A percentile compares a stretch with the other conserved stretches of the same genome.
These are phyloP conservation scores for Alternaria gansuensis DNA, from an alignment of 2,329 filamentous ascomycete species.

Conservation along the genomic window DNA sequence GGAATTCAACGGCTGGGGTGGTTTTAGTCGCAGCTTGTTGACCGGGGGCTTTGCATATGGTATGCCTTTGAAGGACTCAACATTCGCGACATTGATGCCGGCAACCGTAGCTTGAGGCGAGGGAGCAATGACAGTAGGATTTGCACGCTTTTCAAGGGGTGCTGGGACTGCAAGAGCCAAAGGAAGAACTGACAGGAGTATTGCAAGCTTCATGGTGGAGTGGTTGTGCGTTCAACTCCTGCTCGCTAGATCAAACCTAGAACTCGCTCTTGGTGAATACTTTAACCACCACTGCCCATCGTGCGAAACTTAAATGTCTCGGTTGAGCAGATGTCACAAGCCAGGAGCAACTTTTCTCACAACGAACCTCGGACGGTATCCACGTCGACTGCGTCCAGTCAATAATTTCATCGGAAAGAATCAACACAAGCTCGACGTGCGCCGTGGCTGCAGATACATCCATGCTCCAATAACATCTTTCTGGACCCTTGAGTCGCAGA, in stretches of 20 bases:
- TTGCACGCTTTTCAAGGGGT: conserved; percentile 57
- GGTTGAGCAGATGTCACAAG: conserved; percentile 28
- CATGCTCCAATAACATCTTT: conserved; percentile 17
- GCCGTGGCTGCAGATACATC: conserved; percentile 35
- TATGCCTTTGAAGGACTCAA: conserved; percentile 78
- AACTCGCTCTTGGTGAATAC: neutral
- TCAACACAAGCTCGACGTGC: conserved; percentile 12
- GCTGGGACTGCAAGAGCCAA: conserved; percentile 46
- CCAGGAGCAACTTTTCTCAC: conserved; percentile 18
- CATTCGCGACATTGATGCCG: conserved; percentile 56
- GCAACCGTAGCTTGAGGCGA: conserved; percentile 64
- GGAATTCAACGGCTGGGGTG: conserved; percentile 68
- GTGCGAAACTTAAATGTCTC: conserved; percentile 16
- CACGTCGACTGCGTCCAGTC: conserved; percentile 26
- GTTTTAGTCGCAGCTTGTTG: conserved; percentile 72
- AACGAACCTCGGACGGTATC: conserved; percentile 28
- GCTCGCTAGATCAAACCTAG: conserved; percentile 3
- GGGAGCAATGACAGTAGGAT: conserved; percentile 64
- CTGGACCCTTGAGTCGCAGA: conserved; percentile 16
- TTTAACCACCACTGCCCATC: conserved; percentile 13
- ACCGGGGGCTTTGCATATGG: conserved; percentile 77
- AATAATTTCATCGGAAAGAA: conserved; percentile 19
- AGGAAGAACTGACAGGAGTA: conserved; percentile 38
- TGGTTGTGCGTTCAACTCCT: neutral
- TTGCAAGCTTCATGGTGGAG: conserved; percentile 41